Evolutionary conservation across 2,329 filamentous ascomycete species (phyloP).

Genomic region (Zasmidium angulare): DNA sequence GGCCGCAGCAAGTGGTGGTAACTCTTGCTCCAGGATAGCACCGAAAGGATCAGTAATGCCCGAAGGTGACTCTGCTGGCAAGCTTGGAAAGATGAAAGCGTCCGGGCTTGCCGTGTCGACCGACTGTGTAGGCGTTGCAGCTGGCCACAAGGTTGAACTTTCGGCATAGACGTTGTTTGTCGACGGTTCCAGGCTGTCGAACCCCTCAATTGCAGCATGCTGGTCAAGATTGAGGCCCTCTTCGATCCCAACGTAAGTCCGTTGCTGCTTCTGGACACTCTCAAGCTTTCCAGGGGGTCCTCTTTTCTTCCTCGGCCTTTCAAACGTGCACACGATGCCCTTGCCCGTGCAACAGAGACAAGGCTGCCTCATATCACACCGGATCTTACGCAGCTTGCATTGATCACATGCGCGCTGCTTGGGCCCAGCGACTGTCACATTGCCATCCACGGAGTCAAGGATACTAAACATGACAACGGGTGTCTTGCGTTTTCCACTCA

Average conservation of each 20-base stretch:
- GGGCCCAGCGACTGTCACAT: constrained; percentile 10
- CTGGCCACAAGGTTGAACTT: no score
- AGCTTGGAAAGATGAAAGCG: constrained; percentile 39
- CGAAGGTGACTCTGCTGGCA: constrained; percentile 35
- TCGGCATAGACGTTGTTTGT: no score
- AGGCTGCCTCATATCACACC: constrained; percentile 42
- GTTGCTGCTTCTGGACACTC: constrained; percentile 14
- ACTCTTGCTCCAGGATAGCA: constrained; percentile 32
- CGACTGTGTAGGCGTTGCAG: neutral
- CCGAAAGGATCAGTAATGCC: constrained; percentile 32
- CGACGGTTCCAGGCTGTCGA: no score
- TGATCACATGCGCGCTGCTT: constrained; percentile 42
- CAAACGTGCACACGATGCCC: constrained; percentile 43
- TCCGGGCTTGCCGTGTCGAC: constrained; percentile 12
- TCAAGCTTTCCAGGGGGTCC: constrained; percentile 40
- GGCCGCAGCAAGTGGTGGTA: constrained; percentile 27
- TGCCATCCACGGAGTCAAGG: constrained; percentile 22
- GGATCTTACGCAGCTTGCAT: constrained; percentile 42
- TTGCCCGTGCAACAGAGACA: constrained; percentile 41
- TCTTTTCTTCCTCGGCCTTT: constrained; percentile 44
- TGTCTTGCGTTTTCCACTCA: no score
- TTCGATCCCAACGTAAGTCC: no score
- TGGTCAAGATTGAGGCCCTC: no score
- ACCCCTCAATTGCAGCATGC: no score
- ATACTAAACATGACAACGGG: constrained; percentile 25